A percentile compares a stretch with the other conserved stretches of the same genome.
These are phyloP conservation scores for Alnus rubra DNA, from an alignment of 306 rosid species.

Conservation along the genomic window DNA sequence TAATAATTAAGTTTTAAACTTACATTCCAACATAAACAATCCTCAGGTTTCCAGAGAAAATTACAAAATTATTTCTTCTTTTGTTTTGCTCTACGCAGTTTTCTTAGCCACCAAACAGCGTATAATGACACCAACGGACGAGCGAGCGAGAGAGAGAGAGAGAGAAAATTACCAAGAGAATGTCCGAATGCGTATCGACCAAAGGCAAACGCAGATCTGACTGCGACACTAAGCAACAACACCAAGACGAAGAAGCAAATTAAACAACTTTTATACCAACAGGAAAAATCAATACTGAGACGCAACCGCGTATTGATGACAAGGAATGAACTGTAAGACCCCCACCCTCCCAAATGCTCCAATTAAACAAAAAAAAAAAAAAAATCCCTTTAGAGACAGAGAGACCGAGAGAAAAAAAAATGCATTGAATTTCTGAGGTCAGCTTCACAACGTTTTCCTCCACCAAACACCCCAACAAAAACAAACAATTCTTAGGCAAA, in stretches of 20 bases:
- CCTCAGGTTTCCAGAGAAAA: constrained; percentile 2
- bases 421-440: constrained; percentile 26
- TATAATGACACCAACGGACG: constrained; percentile 48
- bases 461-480: constrained; percentile 39
- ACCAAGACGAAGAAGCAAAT: constrained; percentile 24
- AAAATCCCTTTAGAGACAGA: constrained; percentile 26
- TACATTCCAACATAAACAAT: not conserved
- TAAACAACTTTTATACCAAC: constrained; percentile 9
- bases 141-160: constrained; percentile 34
- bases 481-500: not conserved
- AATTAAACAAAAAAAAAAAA: constrained; percentile 16
- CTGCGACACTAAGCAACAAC: constrained; percentile 45
- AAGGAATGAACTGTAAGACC: constrained; percentile 78
- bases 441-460: constrained; percentile 48
- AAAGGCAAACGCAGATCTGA: constrained; percentile 60
- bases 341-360: constrained; percentile 46
- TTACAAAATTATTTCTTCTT: not conserved
- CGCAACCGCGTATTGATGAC: constrained; percentile 75
- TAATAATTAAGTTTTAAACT: not conserved
- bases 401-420: constrained; percentile 12
- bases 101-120: constrained; percentile 38
- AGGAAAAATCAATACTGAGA: constrained; percentile 43
- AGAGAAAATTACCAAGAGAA: constrained; percentile 56
- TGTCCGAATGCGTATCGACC: constrained; percentile 40
- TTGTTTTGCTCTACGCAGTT: not conserved